These are phyloP conservation scores for Termitomyces sp. DNA, from an alignment of 768 basidiomycete species.

Conservation along the genomic window DNA sequence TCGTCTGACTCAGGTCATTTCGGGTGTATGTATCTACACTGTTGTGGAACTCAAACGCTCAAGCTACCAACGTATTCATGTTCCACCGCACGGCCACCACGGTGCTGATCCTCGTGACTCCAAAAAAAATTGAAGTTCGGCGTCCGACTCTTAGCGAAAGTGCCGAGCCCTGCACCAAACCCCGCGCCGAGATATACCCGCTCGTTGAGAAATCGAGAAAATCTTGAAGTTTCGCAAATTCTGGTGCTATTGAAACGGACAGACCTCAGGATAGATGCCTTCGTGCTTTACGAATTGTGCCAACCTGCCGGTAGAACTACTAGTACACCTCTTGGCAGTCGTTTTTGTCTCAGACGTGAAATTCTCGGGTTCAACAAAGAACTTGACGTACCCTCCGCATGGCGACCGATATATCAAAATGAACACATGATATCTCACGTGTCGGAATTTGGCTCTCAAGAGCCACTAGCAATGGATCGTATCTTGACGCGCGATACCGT, in stretches of 20 bases:
- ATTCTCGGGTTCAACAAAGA: neutral
- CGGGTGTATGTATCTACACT: no score
- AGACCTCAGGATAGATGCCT: neutral
- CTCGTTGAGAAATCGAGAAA: neutral
- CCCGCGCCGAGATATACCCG: neutral
- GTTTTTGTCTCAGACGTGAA: neutral
- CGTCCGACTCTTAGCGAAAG: neutral
- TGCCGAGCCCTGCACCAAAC: neutral
- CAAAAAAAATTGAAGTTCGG: neutral
- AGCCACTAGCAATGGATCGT: neutral
- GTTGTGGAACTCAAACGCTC: no score
- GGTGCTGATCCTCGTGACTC: neutral
- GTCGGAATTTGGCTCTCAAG: neutral
- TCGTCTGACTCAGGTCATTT: no score
- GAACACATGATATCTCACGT: neutral
- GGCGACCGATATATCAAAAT: neutral
- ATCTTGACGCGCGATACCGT: slow-evolving; percentile 12
- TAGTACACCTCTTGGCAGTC: neutral
- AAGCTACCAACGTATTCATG: no score
- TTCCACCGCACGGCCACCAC: neutral
- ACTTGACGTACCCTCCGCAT: neutral
- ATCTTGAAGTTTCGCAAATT: neutral
- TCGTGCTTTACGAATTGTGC: no score
- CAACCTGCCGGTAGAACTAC: no score
- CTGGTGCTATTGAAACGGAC: neutral